Base-by-base conservation (phyloP, 768 basidiomycete species). In the Boletus fagicola region DNA sequence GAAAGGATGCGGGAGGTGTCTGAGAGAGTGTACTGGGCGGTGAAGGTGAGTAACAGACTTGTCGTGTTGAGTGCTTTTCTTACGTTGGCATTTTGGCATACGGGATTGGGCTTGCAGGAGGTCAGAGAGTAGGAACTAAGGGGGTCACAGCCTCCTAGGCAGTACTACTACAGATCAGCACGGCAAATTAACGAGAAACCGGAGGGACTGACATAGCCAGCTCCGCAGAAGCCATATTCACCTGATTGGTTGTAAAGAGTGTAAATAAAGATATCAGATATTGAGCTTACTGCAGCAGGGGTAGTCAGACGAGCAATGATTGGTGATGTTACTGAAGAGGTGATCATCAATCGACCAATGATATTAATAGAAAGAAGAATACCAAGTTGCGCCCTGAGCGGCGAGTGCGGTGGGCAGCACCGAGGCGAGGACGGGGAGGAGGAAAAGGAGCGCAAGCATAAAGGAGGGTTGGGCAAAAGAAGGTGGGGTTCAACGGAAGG, bases 71-170 rank as follows among this genome's bases (percentile, higher is more conserved):
- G 43, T 9, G 16, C 6, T 53, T 45, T 42, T 62, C 83, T 61
- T 66, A 88, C 85, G 31, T 77, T 83, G 22, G 77, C 76, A 65
- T 77, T 80, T 66, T 86, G 66, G 72, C 92, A 94, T 40, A 92
- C 68, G 0, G 92, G 92, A 45, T 79, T 80, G 2, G 90, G 89
- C 48, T 67, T 72, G 74, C 90, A 94, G 0, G 91, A 90, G 56
- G 74, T 73, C 39, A 87, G 72, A 4, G 80, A 68, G 64, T 84
- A 65, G 7, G 92, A 94, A 43, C 77, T 73, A 31, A 91, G 77
- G 20, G 92, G 90, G 65, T 94, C 84, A 75, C 92, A 94, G n/a
- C 92, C 92, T 47, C 89, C 90, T 35, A 92, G 76, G 68, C 92
- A 93, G 70, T 85, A 93, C 85, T 90, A 62, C 20, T 31, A 12